Evolutionary conservation across 2,329 filamentous ascomycete genomes (phyloP).

Genomic region (Venturia aucupariae): DNA sequence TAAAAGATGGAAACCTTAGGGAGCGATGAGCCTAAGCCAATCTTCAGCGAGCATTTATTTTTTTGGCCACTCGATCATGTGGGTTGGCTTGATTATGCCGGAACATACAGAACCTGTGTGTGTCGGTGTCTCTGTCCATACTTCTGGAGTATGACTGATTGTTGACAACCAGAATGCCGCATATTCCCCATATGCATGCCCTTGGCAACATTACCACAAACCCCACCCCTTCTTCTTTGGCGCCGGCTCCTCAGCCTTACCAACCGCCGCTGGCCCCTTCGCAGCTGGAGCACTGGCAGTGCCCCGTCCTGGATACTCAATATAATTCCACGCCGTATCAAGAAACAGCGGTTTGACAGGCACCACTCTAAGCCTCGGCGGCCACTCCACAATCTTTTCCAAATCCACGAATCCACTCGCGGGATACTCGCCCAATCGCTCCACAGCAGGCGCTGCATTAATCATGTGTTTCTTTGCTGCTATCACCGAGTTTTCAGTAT

Average conservation of each 20-base stretch:
- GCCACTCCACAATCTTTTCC: slow-evolving; percentile 74
- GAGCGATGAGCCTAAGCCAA: no score
- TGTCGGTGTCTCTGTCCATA: no score
- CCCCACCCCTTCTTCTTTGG: slow-evolving; percentile 26
- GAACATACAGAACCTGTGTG: no score
- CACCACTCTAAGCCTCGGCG: slow-evolving; percentile 70
- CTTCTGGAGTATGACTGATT: no score
- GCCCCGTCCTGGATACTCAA: slow-evolving; percentile 64
- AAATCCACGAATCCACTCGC: slow-evolving; percentile 58
- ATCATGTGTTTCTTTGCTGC: slow-evolving; percentile 36
- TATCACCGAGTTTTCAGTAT: slow-evolving; percentile 41
- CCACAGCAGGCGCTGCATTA: slow-evolving; percentile 54
- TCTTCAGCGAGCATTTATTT: no score
- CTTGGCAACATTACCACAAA: background rate
- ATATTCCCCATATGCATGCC: no score
- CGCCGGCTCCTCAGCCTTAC: slow-evolving; percentile 15
- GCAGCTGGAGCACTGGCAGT: slow-evolving; percentile 12
- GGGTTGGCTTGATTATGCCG: no score
- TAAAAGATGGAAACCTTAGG: no score
- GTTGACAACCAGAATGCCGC: no score
- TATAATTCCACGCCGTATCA: slow-evolving; percentile 96
- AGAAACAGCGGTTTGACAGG: slow-evolving; percentile 94
- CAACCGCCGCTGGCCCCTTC: background rate
- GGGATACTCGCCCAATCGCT: slow-evolving; percentile 69
- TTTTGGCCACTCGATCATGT: no score